A percentile compares a stretch with the other conserved stretches of the same genome.
These are phyloP conservation scores for Phanerochaete carnosa DNA, from an alignment of 768 basidiomycete species.

Conservation along the genomic window DNA sequence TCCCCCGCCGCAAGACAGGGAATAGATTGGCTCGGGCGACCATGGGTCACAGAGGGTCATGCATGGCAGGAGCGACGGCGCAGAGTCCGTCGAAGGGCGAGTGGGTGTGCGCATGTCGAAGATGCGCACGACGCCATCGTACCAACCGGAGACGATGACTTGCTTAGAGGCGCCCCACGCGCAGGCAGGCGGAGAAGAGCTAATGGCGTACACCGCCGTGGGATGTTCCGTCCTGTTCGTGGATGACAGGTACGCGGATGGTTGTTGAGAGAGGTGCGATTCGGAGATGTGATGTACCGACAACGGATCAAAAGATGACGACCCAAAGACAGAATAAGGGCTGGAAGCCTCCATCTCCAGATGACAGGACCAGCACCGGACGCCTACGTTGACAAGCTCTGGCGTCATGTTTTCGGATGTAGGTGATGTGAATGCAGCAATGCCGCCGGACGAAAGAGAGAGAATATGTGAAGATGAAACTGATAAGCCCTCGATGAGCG, in stretches of 20 bases:
- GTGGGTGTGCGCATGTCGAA: constrained; percentile 66
- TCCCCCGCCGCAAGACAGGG: constrained; percentile 73
- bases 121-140: constrained; percentile 68
- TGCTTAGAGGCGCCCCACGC: constrained; percentile 71
- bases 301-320: constrained; percentile 57
- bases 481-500: constrained; percentile 56
- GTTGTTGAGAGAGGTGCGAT: constrained; percentile 40
- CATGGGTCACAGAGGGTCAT: constrained; percentile 64
- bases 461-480: constrained; percentile 43
- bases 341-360: constrained; percentile 48
- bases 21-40: constrained; percentile 72
- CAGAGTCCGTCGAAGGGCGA: constrained; percentile 13
- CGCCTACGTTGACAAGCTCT: constrained; percentile 40
- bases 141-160: constrained; percentile 79
- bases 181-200: constrained; percentile 54
- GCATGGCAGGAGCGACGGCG: constrained; percentile 48
- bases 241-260: constrained; percentile 48
- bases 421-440: constrained; percentile 36
- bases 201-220: constrained; percentile 72
- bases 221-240: constrained; percentile 22
- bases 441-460: constrained; percentile 56
- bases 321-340: constrained; percentile 68
- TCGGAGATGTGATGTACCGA: constrained; percentile 51
- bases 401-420: constrained; percentile 14
- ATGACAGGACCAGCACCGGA: constrained; percentile 62